Base-by-base conservation (phyloP, 148 eudicot genomes). In the Chenopodium quinoa region DNA sequence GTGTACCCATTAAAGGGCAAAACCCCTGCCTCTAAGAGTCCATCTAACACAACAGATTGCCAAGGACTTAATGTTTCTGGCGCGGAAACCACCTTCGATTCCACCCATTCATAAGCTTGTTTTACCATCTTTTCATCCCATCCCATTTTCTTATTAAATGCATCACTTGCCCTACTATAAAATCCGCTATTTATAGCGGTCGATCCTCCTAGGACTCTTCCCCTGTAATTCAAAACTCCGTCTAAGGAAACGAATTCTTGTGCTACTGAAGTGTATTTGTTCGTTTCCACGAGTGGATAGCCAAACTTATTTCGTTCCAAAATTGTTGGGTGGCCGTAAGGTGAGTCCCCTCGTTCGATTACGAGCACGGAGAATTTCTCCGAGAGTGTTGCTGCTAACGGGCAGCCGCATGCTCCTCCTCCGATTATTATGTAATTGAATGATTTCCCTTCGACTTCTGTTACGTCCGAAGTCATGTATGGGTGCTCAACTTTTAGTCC, bases 171-270 rank as follows among this genome's bases (percentile, higher is more conserved):
- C 56, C 88, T 77, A 31, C 90, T 86, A 75, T 88, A 86, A 31
- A 88, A 86, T 44, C 90, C 90, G 25, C 84, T 82, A 44, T 88
- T 88, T 25, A 88, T 88, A 27, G 87, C 81, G 0, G 90, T 77
- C 17, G 90, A 88, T 65, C 90, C 90, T 32, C 90, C 88, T 50
- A 88, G 76, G 22, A 88, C 88, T 71, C 90, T 67, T 17, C 90
- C 90, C 52, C 90, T 86, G 16, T 82, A 79, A 29, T 86, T 86
- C 47, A 71, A 78, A 6, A 88, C 87, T 1, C 88, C 88, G 50
- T 88, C 90, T 60, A 81, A 75, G 76, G 90, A 88, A 58, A 88
- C 71, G 63, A 88, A 85, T 44, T 82, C 77, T 66, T 88, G 90
- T 29, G 90, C 88, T 17, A 83, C 81, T 48, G 88, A 88, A 11